phyloP scores from a whole-genome alignment of 1,284 basidiomycete genomes.

The Puccinia coronata region DNA sequence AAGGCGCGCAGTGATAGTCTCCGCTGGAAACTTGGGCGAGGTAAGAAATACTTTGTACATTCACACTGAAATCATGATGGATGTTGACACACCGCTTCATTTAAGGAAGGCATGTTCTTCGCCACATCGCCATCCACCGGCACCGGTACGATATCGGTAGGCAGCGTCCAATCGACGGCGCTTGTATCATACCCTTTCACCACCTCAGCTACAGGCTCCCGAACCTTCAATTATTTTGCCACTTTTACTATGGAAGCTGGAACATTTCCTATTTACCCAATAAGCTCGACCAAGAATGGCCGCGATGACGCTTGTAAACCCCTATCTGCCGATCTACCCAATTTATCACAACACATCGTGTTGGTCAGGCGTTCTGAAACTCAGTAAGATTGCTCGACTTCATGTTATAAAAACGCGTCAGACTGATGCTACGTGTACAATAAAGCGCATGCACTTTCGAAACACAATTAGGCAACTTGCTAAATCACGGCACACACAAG shows the following conservation, averaged over 20 bases:
- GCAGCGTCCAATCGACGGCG: constrained; percentile 54
- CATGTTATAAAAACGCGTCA: not conserved
- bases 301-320: constrained; percentile 43
- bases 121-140: constrained; percentile 59
- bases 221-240: constrained; percentile 41
- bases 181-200: constrained; percentile 42
- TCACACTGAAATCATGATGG: not conserved
- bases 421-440: not conserved
- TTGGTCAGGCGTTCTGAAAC: constrained; percentile 45
- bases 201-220: constrained; percentile 37
- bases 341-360: constrained; percentile 40
- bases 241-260: constrained; percentile 40
- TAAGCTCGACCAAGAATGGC: constrained; percentile 25
- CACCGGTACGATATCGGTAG: constrained; percentile 56
- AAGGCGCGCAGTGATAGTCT: constrained; percentile 52
- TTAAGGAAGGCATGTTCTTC: constrained; percentile 59
- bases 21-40: constrained; percentile 60
- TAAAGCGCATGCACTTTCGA: constrained; percentile 43
- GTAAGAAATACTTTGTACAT: not conserved
- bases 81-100: not conserved
- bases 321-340: not conserved
- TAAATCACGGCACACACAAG: constrained; percentile 17
- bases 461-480: constrained; percentile 35
- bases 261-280: constrained; percentile 35
- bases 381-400: constrained; percentile 2